Base-by-base conservation (phyloP, 805 yeast species). In the Pichia gijzeniarum region DNA sequence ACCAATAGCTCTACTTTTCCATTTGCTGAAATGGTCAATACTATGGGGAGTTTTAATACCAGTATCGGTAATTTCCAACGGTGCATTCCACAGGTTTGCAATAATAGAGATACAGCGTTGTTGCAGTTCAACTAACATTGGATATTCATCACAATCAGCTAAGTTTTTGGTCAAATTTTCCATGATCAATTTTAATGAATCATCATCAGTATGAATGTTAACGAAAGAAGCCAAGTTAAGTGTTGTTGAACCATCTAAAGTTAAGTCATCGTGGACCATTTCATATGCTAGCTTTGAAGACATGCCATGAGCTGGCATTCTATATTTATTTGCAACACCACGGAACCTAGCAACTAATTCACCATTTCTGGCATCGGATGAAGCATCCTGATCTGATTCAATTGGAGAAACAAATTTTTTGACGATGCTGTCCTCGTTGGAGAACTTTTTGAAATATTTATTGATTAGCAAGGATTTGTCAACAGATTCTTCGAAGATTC, bases 131-230 rank as follows among this genome's bases (percentile, higher is more conserved):
- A 85, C 70, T 62, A 89, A 63, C 40, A 89, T 83, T 9, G 97
- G 96, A 62, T 89, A 89, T 70, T 89, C 97, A 61, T 90, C 96
- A 55, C 83, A 82, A 64, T 89, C 97, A 8, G 96, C 96, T 57
- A 89, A 70, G 64, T 89, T 89, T 71, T 90, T 89, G 54, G 85
- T 81, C 48, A 88, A 56, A 62, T 89, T 89, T 62, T 85, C 90
- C 21, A 61, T 39, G 45, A 82, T 74, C 53, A 89, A 72, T 51
- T 70, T 69, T 17, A 65, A 64, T 3, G 82, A 78, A 17, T 64
- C 63, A n/a, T 70, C 75, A 44, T 78, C 78, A 19, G 82, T 59
- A 52, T 70, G 74, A 7, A 95, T 89, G 66, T 85, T 86, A 52
- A 89, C 97, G 61, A 89, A 89, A 27, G 91, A 82, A 3, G 97